phyloP scores from a whole-genome alignment of 345 rosid species.

The Euphorbia lathyris region DNA sequence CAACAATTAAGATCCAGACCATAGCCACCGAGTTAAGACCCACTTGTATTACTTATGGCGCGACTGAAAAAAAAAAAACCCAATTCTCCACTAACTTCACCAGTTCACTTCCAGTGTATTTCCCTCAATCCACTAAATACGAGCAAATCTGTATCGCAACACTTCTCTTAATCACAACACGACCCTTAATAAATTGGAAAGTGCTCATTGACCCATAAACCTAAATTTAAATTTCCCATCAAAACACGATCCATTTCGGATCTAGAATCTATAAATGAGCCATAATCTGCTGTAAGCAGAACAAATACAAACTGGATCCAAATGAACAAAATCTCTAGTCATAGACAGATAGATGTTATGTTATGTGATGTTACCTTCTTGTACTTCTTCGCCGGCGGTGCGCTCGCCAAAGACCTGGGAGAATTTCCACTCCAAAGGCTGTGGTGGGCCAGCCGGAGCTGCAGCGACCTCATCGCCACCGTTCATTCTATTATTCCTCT shows the following conservation, averaged over 20 bases:
- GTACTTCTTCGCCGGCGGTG: constrained; percentile 91
- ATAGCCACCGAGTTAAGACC: constrained; percentile 6
- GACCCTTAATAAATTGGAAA: constrained; percentile 16
- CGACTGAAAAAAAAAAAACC: background rate
- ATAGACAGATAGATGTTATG: too few species aligned
- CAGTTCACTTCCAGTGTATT: constrained; percentile 20
- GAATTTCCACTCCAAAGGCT: constrained; percentile 89
- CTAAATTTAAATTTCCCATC: constrained; percentile 19
- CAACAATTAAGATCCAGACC: constrained; percentile 19
- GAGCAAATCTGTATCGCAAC: constrained; percentile 3
- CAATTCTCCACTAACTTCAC: constrained; percentile 13
- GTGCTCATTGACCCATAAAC: constrained; percentile 33
- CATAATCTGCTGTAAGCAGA: constrained; percentile 19
- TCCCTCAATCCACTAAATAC: constrained; percentile 1
- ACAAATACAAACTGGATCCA: constrained; percentile 43
- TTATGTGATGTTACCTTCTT: constrained; percentile 41
- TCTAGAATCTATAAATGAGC: constrained; percentile 48
- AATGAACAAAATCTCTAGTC: background rate
- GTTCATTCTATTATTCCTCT: constrained; percentile 40
- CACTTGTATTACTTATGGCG: constrained; percentile 7
- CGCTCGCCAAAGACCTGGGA: constrained; percentile 99
- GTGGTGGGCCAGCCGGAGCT: constrained; percentile 50
- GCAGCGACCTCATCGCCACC: constrained; percentile 49
- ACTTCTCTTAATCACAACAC: constrained; percentile 12
- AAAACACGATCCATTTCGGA: constrained; percentile 48